Base-by-base conservation (phyloP, 2,329 filamentous ascomycete genomes). In the Penicillium sp. region DNA sequence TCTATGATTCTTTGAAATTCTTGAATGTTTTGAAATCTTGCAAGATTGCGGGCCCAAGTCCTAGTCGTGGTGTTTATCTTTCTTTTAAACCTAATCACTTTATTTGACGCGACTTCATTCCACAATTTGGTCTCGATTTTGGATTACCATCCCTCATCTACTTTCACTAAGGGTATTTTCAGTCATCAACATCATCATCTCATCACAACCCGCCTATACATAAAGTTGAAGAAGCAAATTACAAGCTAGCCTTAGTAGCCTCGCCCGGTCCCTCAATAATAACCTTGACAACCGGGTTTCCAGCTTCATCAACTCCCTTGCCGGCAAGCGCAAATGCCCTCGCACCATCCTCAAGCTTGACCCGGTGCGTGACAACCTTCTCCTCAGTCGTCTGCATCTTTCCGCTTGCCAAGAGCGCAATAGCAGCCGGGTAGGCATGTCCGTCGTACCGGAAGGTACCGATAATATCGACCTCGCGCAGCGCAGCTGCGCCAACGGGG, bases 391-490 rank as follows among this genome's bases (percentile, higher is more conserved):
- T 76, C 19, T 76, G 76, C 41, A 84, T 67, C 53, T 77, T 76
- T 5, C 81, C 81, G 49, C 79, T 80, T 2, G 77, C 79, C 61
- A 84, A 70, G 60, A 84, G 68, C 60, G 77, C 77, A 67, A 84
- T 82, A 2, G 82, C 82, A n/a, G 75, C 77, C 0, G 81, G 80
- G 61, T 84, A 84, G 0, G 80, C 81, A 63, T 79, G 75, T 2
- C 70, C 72, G 65, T 82, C 80, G 57, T 84, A 84, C 45, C 82
- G 73, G 69, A 84, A 83, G 7, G 84, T 81, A n/a, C 82, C 82
- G 48, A 84, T 78, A 44, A 84, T 77, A 65, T 84, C 82, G 7
- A 84, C 80, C 67, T 84, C 82, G 33, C 82, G 77, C 58, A 84
- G 63, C 29, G 82, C 81, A n/a, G 82, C 80, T 1, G 80, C 79